phyloP scores from a whole-genome alignment of 306 rosid species.

The Citrullus mucosospermus region DNA sequence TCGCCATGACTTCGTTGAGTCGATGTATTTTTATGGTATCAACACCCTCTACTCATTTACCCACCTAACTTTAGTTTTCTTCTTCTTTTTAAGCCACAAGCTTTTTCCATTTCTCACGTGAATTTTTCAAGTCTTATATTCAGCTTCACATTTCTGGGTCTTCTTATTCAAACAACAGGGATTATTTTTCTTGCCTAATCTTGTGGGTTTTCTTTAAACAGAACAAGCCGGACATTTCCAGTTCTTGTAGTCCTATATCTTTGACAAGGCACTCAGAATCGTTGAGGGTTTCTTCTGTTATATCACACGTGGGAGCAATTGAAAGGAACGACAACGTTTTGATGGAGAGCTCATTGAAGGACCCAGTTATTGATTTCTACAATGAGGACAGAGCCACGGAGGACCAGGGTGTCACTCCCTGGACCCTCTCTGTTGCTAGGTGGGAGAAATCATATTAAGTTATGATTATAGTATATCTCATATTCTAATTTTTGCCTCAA shows the following conservation, averaged over 20 bases:
- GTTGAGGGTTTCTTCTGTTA: slow-evolving; percentile 29
- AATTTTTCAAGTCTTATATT: background rate
- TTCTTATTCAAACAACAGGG: background rate
- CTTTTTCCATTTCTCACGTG: background rate
- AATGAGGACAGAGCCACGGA: slow-evolving; percentile 62
- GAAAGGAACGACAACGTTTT: slow-evolving; percentile 40
- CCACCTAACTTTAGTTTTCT: background rate
- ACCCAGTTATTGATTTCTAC: slow-evolving; percentile 30
- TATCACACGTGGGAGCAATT: slow-evolving; percentile 13
- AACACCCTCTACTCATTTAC: background rate
- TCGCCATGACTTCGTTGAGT: background rate
- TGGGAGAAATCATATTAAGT: slow-evolving; percentile 9
- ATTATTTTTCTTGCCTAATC: background rate
- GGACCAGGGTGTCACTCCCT: slow-evolving; percentile 69
- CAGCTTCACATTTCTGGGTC: background rate
- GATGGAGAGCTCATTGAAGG: slow-evolving; percentile 33
- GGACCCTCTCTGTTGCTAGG: slow-evolving; percentile 87
- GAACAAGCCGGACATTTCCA: slow-evolving; percentile 28
- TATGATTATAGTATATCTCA: background rate
- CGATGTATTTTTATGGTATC: background rate
- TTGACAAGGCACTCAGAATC: slow-evolving; percentile 27
- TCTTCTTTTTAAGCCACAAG: background rate
- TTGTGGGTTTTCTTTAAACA: background rate
- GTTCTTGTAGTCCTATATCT: slow-evolving; percentile 15
- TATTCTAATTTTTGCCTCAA: background rate